Percentiles rank a stretch among this genome's conserved stretches.
Evolutionary conservation across 1,139 yeast genomes (phyloP).

Genomic region (Yamadazyma membranifaciens): DNA sequence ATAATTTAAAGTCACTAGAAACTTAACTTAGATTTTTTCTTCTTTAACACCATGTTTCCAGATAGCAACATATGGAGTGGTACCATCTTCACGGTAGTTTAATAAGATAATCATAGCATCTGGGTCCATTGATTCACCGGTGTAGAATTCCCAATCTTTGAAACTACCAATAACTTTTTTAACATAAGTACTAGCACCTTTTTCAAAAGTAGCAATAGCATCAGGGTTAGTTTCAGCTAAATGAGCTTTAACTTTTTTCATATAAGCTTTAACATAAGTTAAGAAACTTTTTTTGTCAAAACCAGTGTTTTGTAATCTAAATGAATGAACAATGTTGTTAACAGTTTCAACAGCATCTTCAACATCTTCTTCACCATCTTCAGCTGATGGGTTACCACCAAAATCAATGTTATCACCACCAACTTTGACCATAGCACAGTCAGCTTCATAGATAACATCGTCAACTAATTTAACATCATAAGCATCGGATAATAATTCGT

Average conservation of each 20-base stretch:
- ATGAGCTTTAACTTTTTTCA: conserved; percentile 90
- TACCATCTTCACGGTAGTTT: conserved; percentile 99
- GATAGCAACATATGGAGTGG: conserved; percentile 94
- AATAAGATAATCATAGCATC: conserved; percentile 96
- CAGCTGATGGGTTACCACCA: conserved; percentile 99
- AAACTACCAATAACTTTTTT: conserved; percentile 93
- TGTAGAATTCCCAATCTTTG: conserved; percentile 99
- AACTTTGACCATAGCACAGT: conserved; percentile 76
- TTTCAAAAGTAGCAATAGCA: conserved; percentile 80
- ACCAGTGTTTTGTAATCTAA: conserved; percentile 93
- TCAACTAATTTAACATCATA: conserved; percentile 86
- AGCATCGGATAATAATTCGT: conserved; percentile 97
- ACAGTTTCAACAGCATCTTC: conserved; percentile 88
- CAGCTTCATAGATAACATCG: conserved; percentile 92
- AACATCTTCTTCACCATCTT: conserved; percentile 80
- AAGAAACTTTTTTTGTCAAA: conserved; percentile 98
- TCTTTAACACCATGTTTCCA: conserved; percentile 97
- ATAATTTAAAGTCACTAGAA: neutral
- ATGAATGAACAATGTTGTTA: conserved; percentile 97
- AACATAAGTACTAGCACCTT: conserved; percentile 94
- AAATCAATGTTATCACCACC: conserved; percentile 87
- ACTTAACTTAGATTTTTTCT: conserved; percentile 70
- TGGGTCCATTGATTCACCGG: conserved; percentile 99
- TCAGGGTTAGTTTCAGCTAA: conserved; percentile 90
- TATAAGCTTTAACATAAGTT: conserved; percentile 96